Evolutionary conservation across 2,329 filamentous ascomycete genomes (phyloP).

Genomic region (Penicillium vulpinum): DNA sequence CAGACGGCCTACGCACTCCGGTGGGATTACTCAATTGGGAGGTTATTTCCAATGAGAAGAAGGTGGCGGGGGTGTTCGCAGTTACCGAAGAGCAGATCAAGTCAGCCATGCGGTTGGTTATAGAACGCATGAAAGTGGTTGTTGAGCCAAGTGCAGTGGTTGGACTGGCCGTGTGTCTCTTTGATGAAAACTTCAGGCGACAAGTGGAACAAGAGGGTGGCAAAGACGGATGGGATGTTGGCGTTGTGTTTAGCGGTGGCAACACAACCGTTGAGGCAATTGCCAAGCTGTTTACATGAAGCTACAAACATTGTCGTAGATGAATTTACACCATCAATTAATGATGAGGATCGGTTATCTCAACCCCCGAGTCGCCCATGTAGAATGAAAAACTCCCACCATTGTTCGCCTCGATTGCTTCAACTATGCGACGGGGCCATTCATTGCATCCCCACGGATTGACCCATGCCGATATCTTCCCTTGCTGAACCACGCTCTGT

Average conservation of each 20-base stretch:
- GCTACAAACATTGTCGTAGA: neutral
- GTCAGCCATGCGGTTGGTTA: slow-evolving; percentile 70
- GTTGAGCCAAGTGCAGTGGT: slow-evolving; percentile 88
- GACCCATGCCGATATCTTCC: slow-evolving; percentile 39
- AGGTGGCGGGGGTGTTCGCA: slow-evolving; percentile 69
- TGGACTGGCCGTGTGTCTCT: slow-evolving; percentile 78
- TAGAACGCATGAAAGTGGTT: slow-evolving; percentile 87
- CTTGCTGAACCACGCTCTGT: slow-evolving; percentile 36
- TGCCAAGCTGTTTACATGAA: slow-evolving; percentile 51
- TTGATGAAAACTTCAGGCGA: slow-evolving; percentile 76
- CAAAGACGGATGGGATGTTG: slow-evolving; percentile 70
- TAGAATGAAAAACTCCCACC: slow-evolving; percentile 36
- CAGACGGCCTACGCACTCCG: slow-evolving; percentile 83
- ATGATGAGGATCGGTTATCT: slow-evolving; percentile 13
- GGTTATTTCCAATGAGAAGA: slow-evolving; percentile 69
- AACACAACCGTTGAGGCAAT: slow-evolving; percentile 66
- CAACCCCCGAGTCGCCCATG: slow-evolving; percentile 28
- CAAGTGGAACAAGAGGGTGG: slow-evolving; percentile 67
- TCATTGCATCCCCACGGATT: slow-evolving; percentile 39
- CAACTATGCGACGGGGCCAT: slow-evolving; percentile 35
- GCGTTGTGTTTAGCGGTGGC: slow-evolving; percentile 62
- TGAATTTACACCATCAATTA: slow-evolving; percentile 1
- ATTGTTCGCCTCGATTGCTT: slow-evolving; percentile 28
- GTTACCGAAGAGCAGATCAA: slow-evolving; percentile 83
- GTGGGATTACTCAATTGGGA: slow-evolving; percentile 74